Evolutionary conservation across 768 basidiomycete species (phyloP).

Genomic region (Brasilioporus rufonigricans): DNA sequence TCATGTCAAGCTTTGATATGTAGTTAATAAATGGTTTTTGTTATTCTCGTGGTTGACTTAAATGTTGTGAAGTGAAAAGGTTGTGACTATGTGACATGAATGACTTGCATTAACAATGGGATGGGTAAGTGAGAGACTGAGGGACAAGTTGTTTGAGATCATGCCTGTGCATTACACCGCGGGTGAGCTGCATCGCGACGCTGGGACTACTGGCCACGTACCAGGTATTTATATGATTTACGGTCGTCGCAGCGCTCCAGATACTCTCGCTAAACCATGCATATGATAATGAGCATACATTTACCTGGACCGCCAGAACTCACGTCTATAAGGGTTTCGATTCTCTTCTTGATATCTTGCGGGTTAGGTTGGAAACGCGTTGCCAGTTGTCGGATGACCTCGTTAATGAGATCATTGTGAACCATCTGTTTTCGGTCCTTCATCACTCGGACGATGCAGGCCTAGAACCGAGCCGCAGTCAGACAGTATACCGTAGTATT

Average conservation of each 20-base stretch:
- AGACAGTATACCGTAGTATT: neutral
- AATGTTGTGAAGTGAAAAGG: no score
- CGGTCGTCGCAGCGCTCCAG: conserved; percentile 86
- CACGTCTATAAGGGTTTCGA: conserved; percentile 93
- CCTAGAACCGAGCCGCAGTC: conserved; percentile 49
- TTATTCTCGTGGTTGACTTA: neutral
- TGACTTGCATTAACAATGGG: neutral
- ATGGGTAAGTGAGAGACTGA: neutral
- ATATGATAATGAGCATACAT: neutral
- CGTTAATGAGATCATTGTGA: conserved; percentile 86
- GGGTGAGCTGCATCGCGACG: conserved; percentile 3
- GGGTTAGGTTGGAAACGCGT: conserved; percentile 86
- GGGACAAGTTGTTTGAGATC: conserved; percentile 8
- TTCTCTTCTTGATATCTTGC: conserved; percentile 84
- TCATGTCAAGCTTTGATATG: conserved; percentile 35
- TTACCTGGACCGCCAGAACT: conserved; percentile 20
- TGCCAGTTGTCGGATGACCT: conserved; percentile 84
- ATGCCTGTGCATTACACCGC: conserved; percentile 19
- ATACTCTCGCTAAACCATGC: conserved; percentile 74
- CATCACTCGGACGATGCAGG: conserved; percentile 97
- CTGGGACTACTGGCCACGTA: conserved; percentile 17
- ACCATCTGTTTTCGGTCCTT: conserved; percentile 89
- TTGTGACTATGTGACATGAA: neutral
- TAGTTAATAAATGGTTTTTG: conserved; percentile 16
- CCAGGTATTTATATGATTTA: conserved; percentile 84